Percentiles rank a stretch among this genome's conserved stretches.
Evolutionary conservation across 2,329 filamentous ascomycete genomes (phyloP).

Genomic region (Aspergillus sp.): DNA sequence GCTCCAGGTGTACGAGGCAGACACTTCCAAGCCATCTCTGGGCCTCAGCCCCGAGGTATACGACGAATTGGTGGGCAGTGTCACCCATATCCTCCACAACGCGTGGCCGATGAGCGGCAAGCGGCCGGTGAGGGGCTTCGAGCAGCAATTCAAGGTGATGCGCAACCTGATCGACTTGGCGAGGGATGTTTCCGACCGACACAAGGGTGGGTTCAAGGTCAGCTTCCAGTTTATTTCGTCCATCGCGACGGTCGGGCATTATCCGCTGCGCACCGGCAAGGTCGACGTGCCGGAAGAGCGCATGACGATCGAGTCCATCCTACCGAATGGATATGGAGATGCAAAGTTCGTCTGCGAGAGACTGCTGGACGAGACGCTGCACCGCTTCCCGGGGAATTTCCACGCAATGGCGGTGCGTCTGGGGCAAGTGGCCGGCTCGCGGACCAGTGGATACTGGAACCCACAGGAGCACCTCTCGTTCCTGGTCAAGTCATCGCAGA

Average conservation of each 20-base stretch:
- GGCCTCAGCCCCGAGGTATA: constrained; percentile 48
- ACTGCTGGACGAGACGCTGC: constrained; percentile 51
- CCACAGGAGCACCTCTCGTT: constrained; percentile 52
- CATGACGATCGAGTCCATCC: constrained; percentile 40
- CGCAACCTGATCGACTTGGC: constrained; percentile 45
- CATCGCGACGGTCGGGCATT: constrained; percentile 40
- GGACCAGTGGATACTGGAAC: constrained; percentile 56
- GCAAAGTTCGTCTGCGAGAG: constrained; percentile 53
- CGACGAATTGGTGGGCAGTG: constrained; percentile 33
- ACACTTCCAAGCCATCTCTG: constrained; percentile 50
- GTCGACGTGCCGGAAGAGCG: constrained; percentile 46
- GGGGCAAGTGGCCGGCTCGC: constrained; percentile 56
- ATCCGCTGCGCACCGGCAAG: constrained; percentile 24
- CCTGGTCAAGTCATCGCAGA: constrained; percentile 53
- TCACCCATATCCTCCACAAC: constrained; percentile 49
- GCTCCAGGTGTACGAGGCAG: constrained; percentile 49
- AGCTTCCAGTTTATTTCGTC: constrained; percentile 45
- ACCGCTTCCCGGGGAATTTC: constrained; percentile 43
- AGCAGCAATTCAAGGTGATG: constrained; percentile 43
- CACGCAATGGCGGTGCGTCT: constrained; percentile 45
- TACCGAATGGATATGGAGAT: constrained; percentile 52
- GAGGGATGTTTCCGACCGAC: not conserved
- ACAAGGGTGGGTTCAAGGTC: not conserved
- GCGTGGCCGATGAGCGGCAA: constrained; percentile 30
- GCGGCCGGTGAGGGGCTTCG: constrained; percentile 18